Percentiles rank a stretch among this genome's conserved stretches.
Evolutionary conservation across 306 rosid genomes (phyloP).

Genomic region (Astragalus glycyphyllos): DNA sequence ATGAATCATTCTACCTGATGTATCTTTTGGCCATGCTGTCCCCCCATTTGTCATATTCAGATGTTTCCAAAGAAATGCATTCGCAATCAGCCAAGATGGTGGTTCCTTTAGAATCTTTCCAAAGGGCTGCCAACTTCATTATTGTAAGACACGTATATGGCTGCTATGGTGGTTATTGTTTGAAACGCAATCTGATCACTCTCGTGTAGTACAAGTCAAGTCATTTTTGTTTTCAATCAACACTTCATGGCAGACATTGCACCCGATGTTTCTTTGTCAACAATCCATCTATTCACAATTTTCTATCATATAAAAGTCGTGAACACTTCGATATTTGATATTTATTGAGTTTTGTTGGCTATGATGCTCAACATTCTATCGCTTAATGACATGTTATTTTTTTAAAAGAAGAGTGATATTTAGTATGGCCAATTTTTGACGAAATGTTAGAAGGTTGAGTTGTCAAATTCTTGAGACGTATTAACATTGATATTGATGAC

Average conservation of each 20-base stretch:
- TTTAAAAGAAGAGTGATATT: too few species aligned
- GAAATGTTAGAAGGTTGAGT: too few species aligned
- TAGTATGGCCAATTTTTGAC: too few species aligned
- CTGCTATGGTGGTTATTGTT: not conserved
- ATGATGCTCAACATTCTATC: too few species aligned
- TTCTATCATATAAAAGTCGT: too few species aligned
- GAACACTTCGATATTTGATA: too few species aligned
- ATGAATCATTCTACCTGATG: not conserved
- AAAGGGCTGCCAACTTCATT: not conserved
- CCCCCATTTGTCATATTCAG: not conserved
- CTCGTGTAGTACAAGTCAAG: constrained; percentile 45
- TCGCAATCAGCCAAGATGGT: not conserved
- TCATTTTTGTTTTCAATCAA: not conserved
- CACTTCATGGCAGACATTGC: not conserved
- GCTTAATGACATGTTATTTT: too few species aligned
- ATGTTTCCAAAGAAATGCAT: not conserved
- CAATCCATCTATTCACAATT: too few species aligned
- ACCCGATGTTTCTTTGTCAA: too few species aligned
- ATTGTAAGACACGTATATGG: not conserved
- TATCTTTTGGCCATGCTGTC: constrained; percentile 19
- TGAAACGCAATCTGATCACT: constrained; percentile 21
- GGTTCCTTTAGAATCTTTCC: not conserved
- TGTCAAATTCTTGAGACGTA: too few species aligned
- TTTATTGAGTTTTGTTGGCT: too few species aligned
- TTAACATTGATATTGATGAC: too few species aligned